Evolutionary conservation across 2,329 filamentous ascomycete species (phyloP), one percentile per base, ranked within the genome.

Genomic region (Hymenoscyphus occultus): DNA sequence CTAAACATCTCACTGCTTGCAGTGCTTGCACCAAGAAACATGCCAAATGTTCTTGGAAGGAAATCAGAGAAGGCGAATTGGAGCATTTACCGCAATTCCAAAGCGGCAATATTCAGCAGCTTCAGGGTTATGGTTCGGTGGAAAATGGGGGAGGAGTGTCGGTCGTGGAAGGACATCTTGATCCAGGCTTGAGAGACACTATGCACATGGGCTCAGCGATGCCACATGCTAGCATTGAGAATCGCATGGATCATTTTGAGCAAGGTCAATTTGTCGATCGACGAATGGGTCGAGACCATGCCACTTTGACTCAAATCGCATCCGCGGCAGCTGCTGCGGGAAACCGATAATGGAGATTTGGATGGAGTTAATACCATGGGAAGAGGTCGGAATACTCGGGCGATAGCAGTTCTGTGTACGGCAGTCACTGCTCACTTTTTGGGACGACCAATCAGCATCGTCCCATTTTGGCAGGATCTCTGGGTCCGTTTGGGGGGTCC

Each of bases 11-110:
- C 48, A 96, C 92, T 0, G 91, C 92, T 9, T 96, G 93, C 74
- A 86, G 90, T 76, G 92, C 91, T 28, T 96, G 92, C 76, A 96
- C 92, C 0, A 93, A 91, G 76, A 96, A 96, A 75, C 92, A 96
- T 75, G 91, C 91, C 22, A 93, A 93, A 72, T 96, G 92, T 76
- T 88, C 87, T 14, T 96, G 92, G 92, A 90, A 88, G 70, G 87
- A 90, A 56, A 86, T 95, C n/a, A 87, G 86, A 16, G 86, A 91
- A 39, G 88, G 90, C 2, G 93, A 96, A 56, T 60, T 76, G 13
- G 69, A 71, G 14, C 61, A 65, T 35, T 45, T 64, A 7, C 62
- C 65, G 28, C 51, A 22, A 19, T 32, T 59, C 42, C 62, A 32
- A 54, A 16, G 32, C 22, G n/a, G 14, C 16, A 40, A n/a, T 10